Percentiles rank a stretch among this genome's conserved stretches.
These are phyloP conservation scores for Paramecium tetraurelia DNA, from an alignment of 73 alveolate species.

Conservation along the genomic window DNA sequence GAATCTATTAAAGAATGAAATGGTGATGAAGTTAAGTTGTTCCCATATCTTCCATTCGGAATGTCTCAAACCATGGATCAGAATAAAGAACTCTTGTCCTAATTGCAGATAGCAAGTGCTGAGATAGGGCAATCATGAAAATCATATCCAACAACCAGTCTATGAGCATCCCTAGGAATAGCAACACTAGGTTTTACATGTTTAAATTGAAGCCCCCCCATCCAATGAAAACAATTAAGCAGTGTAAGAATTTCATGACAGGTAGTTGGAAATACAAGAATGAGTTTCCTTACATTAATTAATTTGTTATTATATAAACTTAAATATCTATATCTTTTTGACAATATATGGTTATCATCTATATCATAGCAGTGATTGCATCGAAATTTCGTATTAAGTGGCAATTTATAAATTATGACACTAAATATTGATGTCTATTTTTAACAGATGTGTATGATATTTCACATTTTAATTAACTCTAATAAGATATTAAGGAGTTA, in stretches of 20 bases:
- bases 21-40: slow-evolving; percentile 11
- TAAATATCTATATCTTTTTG: background rate
- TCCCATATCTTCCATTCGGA: slow-evolving; percentile 54
- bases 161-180: background rate
- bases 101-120: background rate
- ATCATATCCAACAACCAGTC: background rate
- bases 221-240: background rate
- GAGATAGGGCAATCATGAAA: background rate
- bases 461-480: background rate
- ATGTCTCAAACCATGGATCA: slow-evolving; percentile 51
- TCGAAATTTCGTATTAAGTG: background rate
- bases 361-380: too few species aligned
- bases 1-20: background rate
- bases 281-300: background rate
- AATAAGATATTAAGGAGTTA: background rate
- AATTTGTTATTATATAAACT: background rate
- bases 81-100: slow-evolving; percentile 51
- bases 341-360: too few species aligned
- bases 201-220: background rate
- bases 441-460: too few species aligned
- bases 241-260: background rate
- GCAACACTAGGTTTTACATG: background rate
- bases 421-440: background rate
- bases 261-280: background rate
- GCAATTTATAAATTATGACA: background rate